phyloP scores from a whole-genome alignment of 2,329 filamentous ascomycete genomes.

The Onygenales sp. region DNA sequence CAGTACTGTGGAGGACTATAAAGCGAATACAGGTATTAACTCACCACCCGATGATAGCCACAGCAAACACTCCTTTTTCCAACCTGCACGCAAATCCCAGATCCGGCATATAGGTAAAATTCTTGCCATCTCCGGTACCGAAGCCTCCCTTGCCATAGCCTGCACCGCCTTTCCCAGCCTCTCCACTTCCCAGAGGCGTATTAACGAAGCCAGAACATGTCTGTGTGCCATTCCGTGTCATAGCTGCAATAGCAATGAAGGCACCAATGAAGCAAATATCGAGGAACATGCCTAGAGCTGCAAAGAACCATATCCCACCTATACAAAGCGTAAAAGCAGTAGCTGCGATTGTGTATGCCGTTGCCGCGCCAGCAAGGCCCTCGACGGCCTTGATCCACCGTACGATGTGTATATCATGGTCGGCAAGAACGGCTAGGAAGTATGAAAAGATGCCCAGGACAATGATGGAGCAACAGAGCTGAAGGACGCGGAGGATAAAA shows the following conservation, averaged over 20 bases:
- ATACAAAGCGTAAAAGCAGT: slow-evolving; percentile 69
- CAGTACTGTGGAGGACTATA: slow-evolving; percentile 1
- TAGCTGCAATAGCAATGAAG: slow-evolving; percentile 72
- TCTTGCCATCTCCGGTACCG: slow-evolving; percentile 20
- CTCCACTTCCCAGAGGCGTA: slow-evolving; percentile 60
- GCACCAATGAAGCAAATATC: slow-evolving; percentile 66
- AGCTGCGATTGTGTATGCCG: slow-evolving; percentile 65
- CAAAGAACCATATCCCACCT: slow-evolving; percentile 64
- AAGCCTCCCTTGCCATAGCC: slow-evolving; percentile 40
- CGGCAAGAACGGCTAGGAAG: slow-evolving; percentile 64
- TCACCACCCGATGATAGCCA: slow-evolving; percentile 69
- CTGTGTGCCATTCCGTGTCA: slow-evolving; percentile 59
- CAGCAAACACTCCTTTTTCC: slow-evolving; percentile 66
- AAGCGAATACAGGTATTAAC: slow-evolving; percentile 12
- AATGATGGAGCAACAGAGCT: slow-evolving; percentile 63
- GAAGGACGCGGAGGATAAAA: slow-evolving; percentile 62
- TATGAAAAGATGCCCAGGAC: slow-evolving; percentile 75
- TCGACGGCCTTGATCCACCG: slow-evolving; percentile 63
- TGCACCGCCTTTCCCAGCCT: slow-evolving; percentile 40
- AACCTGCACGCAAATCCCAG: slow-evolving; percentile 60
- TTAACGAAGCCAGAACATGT: slow-evolving; percentile 56
- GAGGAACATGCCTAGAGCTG: slow-evolving; percentile 62
- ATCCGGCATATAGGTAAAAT: slow-evolving; percentile 18
- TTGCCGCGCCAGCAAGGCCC: slow-evolving; percentile 65
- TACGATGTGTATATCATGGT: slow-evolving; percentile 54